phyloP scores from a whole-genome alignment of 345 rosid genomes.

The Brassica napus region DNA sequence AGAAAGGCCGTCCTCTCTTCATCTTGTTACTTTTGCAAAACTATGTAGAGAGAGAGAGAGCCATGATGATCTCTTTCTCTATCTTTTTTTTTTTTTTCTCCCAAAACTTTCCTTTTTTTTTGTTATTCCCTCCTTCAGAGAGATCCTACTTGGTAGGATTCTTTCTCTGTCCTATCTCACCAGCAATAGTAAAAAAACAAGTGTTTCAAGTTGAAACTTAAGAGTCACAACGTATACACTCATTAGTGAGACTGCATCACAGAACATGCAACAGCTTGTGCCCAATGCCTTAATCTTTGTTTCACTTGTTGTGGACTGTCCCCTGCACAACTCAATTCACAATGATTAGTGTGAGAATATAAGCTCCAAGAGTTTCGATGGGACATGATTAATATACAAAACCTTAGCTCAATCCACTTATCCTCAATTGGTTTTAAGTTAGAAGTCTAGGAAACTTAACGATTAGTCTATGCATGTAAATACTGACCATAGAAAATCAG shows the following conservation, averaged over 20 bases:
- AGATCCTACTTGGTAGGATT: constrained; percentile 36
- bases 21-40: constrained; percentile 23
- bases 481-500: background rate
- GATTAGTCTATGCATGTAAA: background rate
- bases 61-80: background rate
- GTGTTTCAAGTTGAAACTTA: constrained; percentile 19
- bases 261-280: constrained; percentile 70
- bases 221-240: constrained; percentile 24
- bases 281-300: constrained; percentile 65
- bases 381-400: background rate
- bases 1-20: constrained; percentile 13
- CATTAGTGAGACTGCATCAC: constrained; percentile 48
- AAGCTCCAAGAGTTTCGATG: background rate
- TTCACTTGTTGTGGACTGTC: constrained; percentile 68
- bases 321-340: constrained; percentile 47
- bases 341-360: constrained; percentile 1
- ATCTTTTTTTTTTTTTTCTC: background rate
- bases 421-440: background rate
- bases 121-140: constrained; percentile 30
- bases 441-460: background rate
- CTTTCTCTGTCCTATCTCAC: constrained; percentile 40
- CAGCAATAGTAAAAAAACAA: constrained; percentile 4
- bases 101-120: constrained; percentile 16
- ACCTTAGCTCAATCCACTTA: background rate
- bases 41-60: constrained; percentile 13